These are phyloP conservation scores for Candida parachauliodes DNA, from an alignment of 805 yeast genomes.

Conservation along the genomic window DNA sequence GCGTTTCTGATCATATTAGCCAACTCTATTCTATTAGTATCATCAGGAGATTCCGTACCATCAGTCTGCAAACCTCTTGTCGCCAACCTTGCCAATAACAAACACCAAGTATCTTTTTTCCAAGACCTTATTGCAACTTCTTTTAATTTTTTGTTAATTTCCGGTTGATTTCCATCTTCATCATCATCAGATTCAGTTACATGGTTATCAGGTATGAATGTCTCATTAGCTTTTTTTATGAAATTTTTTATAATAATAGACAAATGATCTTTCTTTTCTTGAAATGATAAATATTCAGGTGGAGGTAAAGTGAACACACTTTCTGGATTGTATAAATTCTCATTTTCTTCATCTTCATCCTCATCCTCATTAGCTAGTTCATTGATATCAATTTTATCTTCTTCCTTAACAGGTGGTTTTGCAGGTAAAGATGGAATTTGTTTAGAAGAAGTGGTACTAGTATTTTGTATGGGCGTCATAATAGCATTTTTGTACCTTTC, in stretches of 20 bases:
- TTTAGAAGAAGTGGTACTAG: background rate
- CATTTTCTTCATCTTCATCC: constrained; percentile 28
- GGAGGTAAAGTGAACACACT: constrained; percentile 51
- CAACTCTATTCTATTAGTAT: constrained; percentile 33
- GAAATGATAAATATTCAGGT: constrained; percentile 50
- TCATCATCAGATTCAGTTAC: constrained; percentile 15
- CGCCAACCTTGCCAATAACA: constrained; percentile 69
- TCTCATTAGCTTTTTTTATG: constrained; percentile 43
- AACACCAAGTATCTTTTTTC: constrained; percentile 71
- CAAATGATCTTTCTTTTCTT: constrained; percentile 57
- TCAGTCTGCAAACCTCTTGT: constrained; percentile 65
- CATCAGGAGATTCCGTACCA: constrained; percentile 19
- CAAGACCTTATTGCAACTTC: constrained; percentile 50
- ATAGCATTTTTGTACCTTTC: constrained; percentile 54
- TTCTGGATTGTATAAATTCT: constrained; percentile 35
- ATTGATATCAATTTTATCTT: constrained; percentile 8
- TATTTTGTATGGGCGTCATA: background rate
- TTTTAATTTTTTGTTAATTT: constrained; percentile 45
- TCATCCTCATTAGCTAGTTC: constrained; percentile 9
- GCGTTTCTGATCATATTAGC: constrained; percentile 65
- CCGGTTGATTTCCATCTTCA: constrained; percentile 15
- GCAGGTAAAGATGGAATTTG: background rate
- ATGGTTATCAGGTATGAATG: background rate
- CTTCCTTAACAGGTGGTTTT: constrained; percentile 4
- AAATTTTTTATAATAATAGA: constrained; percentile 57